Conservation (phyloP, 305 asterid species). For the Fraxinus xanthoxyloides region DNA sequence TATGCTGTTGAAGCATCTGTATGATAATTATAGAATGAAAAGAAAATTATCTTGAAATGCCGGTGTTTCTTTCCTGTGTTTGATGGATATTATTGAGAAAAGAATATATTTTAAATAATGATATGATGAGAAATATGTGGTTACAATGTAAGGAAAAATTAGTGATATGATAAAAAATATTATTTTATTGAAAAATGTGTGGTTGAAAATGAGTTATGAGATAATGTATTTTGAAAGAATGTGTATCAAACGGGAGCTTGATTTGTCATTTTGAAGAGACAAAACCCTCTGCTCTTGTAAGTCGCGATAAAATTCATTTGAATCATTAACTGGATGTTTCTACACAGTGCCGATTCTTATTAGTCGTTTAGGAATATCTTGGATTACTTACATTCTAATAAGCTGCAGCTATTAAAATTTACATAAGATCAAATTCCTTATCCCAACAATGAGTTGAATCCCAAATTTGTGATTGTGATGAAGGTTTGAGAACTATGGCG, state of each 20-base stretch:
- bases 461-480: background rate
- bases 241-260: too few species aligned
- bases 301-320: background rate
- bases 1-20: background rate
- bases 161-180: too few species aligned
- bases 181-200: too few species aligned
- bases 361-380: background rate
- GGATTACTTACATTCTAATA: background rate
- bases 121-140: too few species aligned
- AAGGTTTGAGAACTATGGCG: slow-evolving; percentile 85
- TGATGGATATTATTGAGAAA: too few species aligned
- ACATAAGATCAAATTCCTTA: background rate
- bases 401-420: background rate
- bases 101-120: too few species aligned
- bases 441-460: background rate
- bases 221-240: too few species aligned
- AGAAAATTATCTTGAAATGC: too few species aligned
- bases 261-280: background rate
- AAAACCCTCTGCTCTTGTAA: background rate
- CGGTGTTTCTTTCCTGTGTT: background rate
- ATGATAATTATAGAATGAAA: background rate
- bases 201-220: too few species aligned
- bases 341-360: background rate
- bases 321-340: background rate
- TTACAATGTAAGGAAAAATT: too few species aligned